phyloP scores from a whole-genome alignment of 2,329 filamentous ascomycete species.

The Pseudocercospora fijiensis region DNA sequence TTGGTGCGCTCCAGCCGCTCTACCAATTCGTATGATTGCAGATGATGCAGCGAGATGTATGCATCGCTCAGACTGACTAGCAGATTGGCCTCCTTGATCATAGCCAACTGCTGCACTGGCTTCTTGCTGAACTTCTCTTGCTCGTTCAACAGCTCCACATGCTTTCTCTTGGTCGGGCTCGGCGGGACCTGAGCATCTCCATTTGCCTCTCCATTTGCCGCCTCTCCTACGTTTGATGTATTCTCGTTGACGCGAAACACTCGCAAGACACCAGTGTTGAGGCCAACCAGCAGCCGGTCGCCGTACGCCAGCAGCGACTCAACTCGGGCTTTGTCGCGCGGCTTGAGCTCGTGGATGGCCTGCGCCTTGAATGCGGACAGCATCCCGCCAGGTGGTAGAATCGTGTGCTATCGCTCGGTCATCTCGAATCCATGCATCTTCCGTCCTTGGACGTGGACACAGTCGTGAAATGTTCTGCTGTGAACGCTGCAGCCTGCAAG shows the following conservation, averaged over 20 bases:
- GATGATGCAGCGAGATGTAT: constrained; percentile 84
- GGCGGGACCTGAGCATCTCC: constrained; percentile 33
- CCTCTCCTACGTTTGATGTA: constrained; percentile 32
- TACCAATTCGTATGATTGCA: constrained; percentile 77
- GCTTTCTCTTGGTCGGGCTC: constrained; percentile 37
- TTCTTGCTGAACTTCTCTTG: constrained; percentile 90
- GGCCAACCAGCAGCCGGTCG: constrained; percentile 85
- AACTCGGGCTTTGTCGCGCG: constrained; percentile 94
- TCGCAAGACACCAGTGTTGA: constrained; percentile 83
- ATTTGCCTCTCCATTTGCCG: constrained; percentile 12
- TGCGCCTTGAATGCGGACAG: constrained; percentile 96
- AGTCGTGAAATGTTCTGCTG: not conserved
- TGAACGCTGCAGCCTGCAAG: not conserved
- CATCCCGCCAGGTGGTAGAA: constrained; percentile 40
- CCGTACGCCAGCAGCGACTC: constrained; percentile 93
- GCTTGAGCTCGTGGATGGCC: constrained; percentile 93
- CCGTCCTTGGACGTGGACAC: not conserved
- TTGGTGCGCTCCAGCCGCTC: constrained; percentile 80
- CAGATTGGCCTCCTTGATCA: constrained; percentile 91
- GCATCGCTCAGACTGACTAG: constrained; percentile 89
- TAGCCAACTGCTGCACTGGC: constrained; percentile 87
- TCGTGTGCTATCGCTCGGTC: constrained; percentile 10
- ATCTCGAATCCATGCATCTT: not conserved
- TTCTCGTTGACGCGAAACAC: constrained; percentile 85
- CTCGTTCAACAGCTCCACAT: constrained; percentile 84